Base-by-base conservation (phyloP, 768 basidiomycete genomes). In the Chalciporus piperatus region DNA sequence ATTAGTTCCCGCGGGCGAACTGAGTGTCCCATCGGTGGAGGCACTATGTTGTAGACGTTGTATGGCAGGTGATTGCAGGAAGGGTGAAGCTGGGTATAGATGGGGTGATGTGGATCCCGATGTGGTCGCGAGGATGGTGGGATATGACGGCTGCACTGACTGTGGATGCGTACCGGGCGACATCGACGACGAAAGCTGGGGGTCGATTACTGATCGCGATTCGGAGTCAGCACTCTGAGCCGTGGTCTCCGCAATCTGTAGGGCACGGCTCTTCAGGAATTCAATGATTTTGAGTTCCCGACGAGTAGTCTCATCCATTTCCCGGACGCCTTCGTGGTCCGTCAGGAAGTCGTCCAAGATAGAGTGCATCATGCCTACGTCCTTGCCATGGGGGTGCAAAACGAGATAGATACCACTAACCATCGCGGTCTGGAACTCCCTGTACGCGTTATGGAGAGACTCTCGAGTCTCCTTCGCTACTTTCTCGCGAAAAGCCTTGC, bases 381-480 rank as follows among this genome's bases (percentile, higher is more conserved):
- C 77, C 56, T 77, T 73, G 4, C 89, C 90, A 33, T 74, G 82
- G 2, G 89, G 91, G 55, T 93, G 82, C 25, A 93, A 73, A 45
- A 89, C 83, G 45, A 92, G 80, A 64, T 91, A 91, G 46, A 94
- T 91, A 11, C 92, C 88, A 55, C 87, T 85, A 48, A 93, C 87
- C 89, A 94, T 90, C 10, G 89, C 87, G 9, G 88, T 85, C 66
- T 92, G 90, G 69, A 93, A 93, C 61, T 92, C 90, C 50, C 90
- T 76, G 62, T 92, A 92, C 7, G 87, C 87, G 56, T 88, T 90
- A 60, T 89, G 83, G 25, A 90, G 76, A 43, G 87, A 85, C 59
- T 82, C 81, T 20, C 79, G 80, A 13, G 79, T 80, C 62, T 87
- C 86, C 59, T 78, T 79, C 1, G 83, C 76, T 51, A 83, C 76